Base-by-base conservation (phyloP, 2,329 filamentous ascomycete species). In the Colletotrichum abscissum region DNA sequence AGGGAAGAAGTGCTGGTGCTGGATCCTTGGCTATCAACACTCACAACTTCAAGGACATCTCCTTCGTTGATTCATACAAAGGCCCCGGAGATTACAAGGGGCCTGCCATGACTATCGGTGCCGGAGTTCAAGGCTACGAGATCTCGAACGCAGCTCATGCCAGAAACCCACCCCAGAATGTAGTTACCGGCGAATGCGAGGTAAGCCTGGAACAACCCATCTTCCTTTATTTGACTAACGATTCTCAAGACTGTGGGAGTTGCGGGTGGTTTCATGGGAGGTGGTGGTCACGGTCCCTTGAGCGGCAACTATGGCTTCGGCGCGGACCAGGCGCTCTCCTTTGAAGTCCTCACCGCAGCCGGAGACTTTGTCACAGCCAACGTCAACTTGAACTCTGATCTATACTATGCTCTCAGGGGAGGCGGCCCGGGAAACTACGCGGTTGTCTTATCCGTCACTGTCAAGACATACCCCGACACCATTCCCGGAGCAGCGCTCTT, bases 1-100 rank as follows among this genome's bases (percentile, higher is more conserved):
- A 87, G 33, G 92, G 91, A 38, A 88, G 89, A 33, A 91, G 88
- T 0, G 90, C 90, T 0, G 92, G 91, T n/a, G 87, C 86, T 26
- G 91, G 91, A 1, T 84, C 88, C 0, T 78, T 91, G 4, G 84
- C 86, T 4, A 82, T 92, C 64, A 91, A 90, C 86, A 91, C 86
- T 9, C 89, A 91, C 71, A 79, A 85, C 73, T 84, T 91, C 67
- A 87, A 89, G 77, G 80, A 84, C 28, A 82, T 85, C 30, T 71
- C 84, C 28, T 84, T 86, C 75, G 77, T 84, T 26, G 78, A 82
- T 59, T 58, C 16, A n/a, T 88, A 83, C 42, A 38, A 11, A 60
- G 78, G 80, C 5, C 78, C 82, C 24, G 42, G 77, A 2, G 72
- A 81, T 42, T 92, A 91, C 77, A 79, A 73, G 0, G 89, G 89